Base-by-base conservation (phyloP, 2,329 filamentous ascomycete genomes). In the Teratosphaeria zuluensis region DNA sequence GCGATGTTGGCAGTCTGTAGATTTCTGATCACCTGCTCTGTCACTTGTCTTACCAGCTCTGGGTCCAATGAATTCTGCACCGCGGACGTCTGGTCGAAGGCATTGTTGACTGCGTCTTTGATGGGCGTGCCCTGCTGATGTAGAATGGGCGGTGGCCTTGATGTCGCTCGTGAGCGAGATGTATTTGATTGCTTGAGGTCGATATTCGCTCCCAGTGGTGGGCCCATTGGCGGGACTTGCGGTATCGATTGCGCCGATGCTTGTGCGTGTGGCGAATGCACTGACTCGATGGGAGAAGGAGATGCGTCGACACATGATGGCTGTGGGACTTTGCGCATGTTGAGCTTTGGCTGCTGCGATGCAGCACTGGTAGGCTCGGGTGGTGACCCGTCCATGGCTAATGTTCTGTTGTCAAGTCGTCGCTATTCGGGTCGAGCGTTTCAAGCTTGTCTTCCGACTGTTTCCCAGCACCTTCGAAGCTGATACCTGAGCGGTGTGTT, bases 1-100 rank as follows among this genome's bases (percentile, higher is more conserved):
- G 53, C 51, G 35, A 66, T 35, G 59, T 64, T 67, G 60, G 63
- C 64, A 28, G 59, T 61, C 58, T 70, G 64, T 28, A 70, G 58
- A 32, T 65, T 63, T 61, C 70, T 75, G 65, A 77, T 77, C 35
- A 79, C 77, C 59, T 85, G 80, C 68, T 83, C 78, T 1, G 81
- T 80, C 30, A 84, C 79, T 58, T 75, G 80, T 54, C 81, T 79
- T 55, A 87, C 78, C 24, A 87, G 74, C 7, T 84, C 81, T 1
- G 83, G 83, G 56, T 84, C 80, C 12, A 87, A 73, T 46, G 78
- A 76, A 59, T 75, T 75, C 8, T 77, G 73, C 19, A 76, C 72
- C 8, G 76, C 71, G 48, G 80, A 75, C 11, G 78, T 75, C 56
- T 77, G 77, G 64, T 80, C 75, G 60, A 83, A 81, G 9, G 81